phyloP scores from a whole-genome alignment of 768 basidiomycete species.

The Tylopilus sp. region DNA sequence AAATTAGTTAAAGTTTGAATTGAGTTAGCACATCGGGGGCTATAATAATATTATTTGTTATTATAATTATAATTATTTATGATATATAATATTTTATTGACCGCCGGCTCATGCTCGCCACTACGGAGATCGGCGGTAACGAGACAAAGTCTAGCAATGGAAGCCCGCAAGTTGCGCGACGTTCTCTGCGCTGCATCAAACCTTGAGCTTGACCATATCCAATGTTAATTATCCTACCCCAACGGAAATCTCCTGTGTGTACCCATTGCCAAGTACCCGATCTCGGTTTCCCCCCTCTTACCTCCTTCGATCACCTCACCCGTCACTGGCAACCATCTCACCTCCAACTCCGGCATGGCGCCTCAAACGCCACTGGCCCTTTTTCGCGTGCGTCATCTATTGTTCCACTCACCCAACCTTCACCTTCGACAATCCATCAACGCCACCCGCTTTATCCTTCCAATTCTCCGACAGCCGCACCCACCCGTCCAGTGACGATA shows the following conservation, averaged over 20 bases:
- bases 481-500: too few species aligned
- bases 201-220: conserved; percentile 15
- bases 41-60: too few species aligned
- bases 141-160: conserved; percentile 11
- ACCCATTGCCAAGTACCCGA: not conserved
- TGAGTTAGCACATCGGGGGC: conserved; percentile 39
- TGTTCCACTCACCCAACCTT: conserved; percentile 4
- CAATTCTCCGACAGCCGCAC: too few species aligned
- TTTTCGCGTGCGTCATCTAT: conserved; percentile 27
- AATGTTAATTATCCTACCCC: conserved; percentile 18
- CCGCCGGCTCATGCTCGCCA: not conserved
- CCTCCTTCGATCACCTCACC: not conserved
- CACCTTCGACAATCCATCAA: conserved; percentile 2
- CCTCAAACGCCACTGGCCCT: conserved; percentile 27
- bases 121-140: too few species aligned
- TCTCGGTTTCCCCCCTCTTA: not conserved
- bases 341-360: not conserved
- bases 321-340: not conserved
- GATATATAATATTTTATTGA: not conserved
- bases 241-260: too few species aligned
- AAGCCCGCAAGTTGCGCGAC: not conserved
- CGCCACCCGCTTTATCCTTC: not conserved
- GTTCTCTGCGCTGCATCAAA: conserved; percentile 18
- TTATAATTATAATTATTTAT: too few species aligned
- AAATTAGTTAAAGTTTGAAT: conserved; percentile 57